Base-by-base conservation (phyloP, 2,329 filamentous ascomycete genomes). In the Moelleriella libera region DNA sequence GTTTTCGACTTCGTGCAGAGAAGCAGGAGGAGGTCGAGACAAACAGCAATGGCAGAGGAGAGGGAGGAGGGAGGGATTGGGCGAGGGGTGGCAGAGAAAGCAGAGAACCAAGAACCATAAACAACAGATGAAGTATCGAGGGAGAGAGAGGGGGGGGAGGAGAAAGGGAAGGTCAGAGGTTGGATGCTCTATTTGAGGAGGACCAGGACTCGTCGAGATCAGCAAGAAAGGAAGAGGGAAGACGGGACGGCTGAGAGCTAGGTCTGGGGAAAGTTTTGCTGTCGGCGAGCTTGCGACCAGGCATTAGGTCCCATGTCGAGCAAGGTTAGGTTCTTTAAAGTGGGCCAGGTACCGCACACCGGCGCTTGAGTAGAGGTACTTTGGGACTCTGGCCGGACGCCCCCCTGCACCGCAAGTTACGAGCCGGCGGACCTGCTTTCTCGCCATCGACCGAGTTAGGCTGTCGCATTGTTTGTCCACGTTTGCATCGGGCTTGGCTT, bases 211-310 rank as follows among this genome's bases (percentile, higher is more conserved):
- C 34, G 34, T 41, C 40, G 40, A 41, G 40, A 41, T 43, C 28
- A 34, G 30, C n/a, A 58, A 58, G 56, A 44, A 55, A 58, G 54
- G 57, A 58, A 52, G 49, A 48, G 40, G 40, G 34, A 46, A 47
- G 34, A 48, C 47, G 44, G 44, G 44, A 45, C 28, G 31, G 5
- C 32, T 45, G 32, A 30, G 40, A 41, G 14, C 40, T 41, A 21
- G 40, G 14, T n/a, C 40, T 41, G 40, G 40, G 10, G 40, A 21
- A 41, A 21, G 10, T 41, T 12, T 12, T 12, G 40, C 40, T 41
- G 40, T 12, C 10, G 10, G 10, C 10, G 40, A 41, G 10, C 40
- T 41, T 12, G 40, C 40, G 40, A 41, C 40, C 40, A 41, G 40
- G 8, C 40, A 41, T 41, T 41, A 12, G 21, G 42, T n/a, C 9